Percentiles rank a stretch among this genome's conserved stretches.
Conservation (phyloP, 1,139 yeast species). For the Pichia sp. region DNA sequence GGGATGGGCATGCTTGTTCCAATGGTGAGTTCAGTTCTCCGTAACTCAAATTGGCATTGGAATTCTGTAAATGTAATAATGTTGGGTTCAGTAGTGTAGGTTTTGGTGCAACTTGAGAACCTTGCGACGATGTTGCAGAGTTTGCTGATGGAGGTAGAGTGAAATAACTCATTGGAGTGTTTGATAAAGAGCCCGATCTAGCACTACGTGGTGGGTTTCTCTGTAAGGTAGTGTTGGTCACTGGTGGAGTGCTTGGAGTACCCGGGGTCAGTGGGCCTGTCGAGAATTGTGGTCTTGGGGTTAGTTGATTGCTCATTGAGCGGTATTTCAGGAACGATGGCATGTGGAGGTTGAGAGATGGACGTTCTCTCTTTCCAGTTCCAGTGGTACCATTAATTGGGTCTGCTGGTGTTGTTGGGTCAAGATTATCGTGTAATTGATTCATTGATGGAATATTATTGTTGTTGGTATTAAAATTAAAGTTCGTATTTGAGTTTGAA, state of each 20-base stretch:
- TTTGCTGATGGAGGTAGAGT: background rate
- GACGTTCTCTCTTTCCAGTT: constrained; percentile 9
- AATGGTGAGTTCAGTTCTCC: background rate
- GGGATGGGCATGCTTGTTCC: constrained; percentile 19
- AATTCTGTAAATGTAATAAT: background rate
- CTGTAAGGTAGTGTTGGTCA: background rate
- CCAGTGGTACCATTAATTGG: background rate
- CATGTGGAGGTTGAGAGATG: constrained; percentile 11
- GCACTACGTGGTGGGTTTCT: constrained; percentile 10
- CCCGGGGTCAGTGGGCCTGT: constrained; percentile 9
- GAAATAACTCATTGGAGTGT: constrained; percentile 2
- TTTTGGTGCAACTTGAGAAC: no score
- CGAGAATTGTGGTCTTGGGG: constrained; percentile 10
- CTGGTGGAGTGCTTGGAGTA: constrained; percentile 8
- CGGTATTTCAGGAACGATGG: constrained; percentile 6
- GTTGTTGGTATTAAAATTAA: no score
- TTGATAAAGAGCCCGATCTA: constrained; percentile 5
- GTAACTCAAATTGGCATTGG: background rate
- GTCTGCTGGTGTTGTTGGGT: constrained; percentile 5
- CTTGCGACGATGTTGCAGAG: no score
- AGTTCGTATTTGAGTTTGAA: no score
- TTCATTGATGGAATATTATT: constrained; percentile 1
- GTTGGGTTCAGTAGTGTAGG: no score
- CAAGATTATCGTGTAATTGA: background rate
- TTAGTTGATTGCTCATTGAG: background rate